Conservation (phyloP, 2,329 filamentous ascomycete species). For the Cladosporium sphaerospermum region DNA sequence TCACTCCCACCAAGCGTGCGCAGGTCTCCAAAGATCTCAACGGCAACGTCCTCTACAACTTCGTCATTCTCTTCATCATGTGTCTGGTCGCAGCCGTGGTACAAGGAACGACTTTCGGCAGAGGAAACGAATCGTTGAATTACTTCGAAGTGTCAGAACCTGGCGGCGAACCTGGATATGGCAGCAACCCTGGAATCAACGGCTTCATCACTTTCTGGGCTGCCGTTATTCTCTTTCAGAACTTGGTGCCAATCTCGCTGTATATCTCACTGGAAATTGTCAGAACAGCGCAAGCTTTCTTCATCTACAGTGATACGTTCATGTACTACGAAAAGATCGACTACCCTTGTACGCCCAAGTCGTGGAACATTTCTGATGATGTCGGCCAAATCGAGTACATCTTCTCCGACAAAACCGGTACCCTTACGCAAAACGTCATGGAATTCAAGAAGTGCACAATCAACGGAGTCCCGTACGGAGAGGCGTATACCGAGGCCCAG, state of each 20-base stretch:
- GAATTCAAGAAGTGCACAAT: slow-evolving; percentile 98
- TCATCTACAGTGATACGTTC: slow-evolving; percentile 90
- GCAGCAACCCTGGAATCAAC: slow-evolving; percentile 64
- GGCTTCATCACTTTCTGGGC: slow-evolving; percentile 98
- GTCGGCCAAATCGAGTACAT: slow-evolving; percentile 98
- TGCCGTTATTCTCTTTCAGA: slow-evolving; percentile 90
- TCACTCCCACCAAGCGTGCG: slow-evolving; percentile 89
- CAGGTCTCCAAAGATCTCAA: slow-evolving; percentile 90
- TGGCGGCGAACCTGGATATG: slow-evolving; percentile 43
- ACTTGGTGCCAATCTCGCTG: slow-evolving; percentile 94
- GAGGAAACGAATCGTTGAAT: slow-evolving; percentile 64
- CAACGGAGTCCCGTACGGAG: slow-evolving; percentile 92
- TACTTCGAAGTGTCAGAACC: slow-evolving; percentile 85
- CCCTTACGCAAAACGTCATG: slow-evolving; percentile 89
- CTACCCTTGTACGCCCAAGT: slow-evolving; percentile 92
- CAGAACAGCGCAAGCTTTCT: slow-evolving; percentile 84
- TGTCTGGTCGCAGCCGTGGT: slow-evolving; percentile 80
- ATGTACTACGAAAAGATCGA: slow-evolving; percentile 98
- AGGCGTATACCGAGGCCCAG: slow-evolving; percentile 95
- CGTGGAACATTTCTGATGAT: slow-evolving; percentile 98
- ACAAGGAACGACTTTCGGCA: slow-evolving; percentile 75
- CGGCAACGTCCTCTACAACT: slow-evolving; percentile 97
- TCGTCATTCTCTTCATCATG: slow-evolving; percentile 80
- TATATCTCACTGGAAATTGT: slow-evolving; percentile 98
- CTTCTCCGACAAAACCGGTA: slow-evolving; percentile 92